These are phyloP conservation scores for Monosporascus sp. DNA, from an alignment of 2,329 filamentous ascomycete species.

Conservation along the genomic window DNA sequence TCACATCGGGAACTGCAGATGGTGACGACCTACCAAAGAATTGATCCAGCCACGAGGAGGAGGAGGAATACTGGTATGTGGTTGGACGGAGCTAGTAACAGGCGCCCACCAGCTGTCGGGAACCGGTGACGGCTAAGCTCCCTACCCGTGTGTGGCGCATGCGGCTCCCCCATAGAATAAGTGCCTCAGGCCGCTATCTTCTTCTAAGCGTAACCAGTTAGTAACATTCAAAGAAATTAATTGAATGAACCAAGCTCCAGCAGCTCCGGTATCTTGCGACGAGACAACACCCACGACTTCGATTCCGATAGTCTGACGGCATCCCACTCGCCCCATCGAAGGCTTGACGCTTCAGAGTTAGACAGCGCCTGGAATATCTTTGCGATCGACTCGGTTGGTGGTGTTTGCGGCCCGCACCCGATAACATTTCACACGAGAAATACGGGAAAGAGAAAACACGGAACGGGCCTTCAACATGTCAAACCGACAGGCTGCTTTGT, in stretches of 20 bases:
- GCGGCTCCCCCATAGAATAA: neutral
- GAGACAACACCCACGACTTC: neutral
- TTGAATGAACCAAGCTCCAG: neutral
- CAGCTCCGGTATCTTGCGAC: neutral
- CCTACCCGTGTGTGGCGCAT: neutral
- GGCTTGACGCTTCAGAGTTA: neutral
- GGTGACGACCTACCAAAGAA: no score
- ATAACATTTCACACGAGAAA: conserved; percentile 4
- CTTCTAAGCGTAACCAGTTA: neutral
- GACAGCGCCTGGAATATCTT: neutral
- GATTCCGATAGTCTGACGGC: neutral
- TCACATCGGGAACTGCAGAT: no score
- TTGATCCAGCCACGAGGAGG: no score
- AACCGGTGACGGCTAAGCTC: neutral
- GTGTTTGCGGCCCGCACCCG: neutral
- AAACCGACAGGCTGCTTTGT: conserved; percentile 47
- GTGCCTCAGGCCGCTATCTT: neutral
- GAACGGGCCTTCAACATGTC: conserved; percentile 31
- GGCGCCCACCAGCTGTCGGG: neutral
- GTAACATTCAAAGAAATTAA: neutral
- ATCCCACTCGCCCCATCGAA: neutral
- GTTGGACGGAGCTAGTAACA: neutral
- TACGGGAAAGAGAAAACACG: neutral
- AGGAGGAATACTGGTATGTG: neutral
- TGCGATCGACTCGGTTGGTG: neutral